Evolutionary conservation across 371 early-diverging fungal species (phyloP).

Genomic region (Apophysomyces ossiformis): DNA sequence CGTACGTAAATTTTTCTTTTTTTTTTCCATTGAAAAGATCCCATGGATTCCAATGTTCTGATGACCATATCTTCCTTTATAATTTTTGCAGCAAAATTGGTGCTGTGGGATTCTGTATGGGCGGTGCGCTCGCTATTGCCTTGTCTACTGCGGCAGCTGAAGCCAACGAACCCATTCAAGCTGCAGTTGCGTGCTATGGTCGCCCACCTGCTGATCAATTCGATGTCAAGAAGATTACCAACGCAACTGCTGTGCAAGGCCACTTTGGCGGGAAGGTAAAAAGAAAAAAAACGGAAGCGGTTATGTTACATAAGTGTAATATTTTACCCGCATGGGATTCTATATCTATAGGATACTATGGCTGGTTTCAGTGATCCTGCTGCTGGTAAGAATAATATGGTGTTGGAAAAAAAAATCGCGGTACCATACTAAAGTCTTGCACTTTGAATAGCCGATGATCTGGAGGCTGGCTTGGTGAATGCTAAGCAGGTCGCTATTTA

Average conservation of each 20-base stretch:
- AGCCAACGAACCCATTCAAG: constrained; percentile 34
- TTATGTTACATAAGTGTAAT: neutral
- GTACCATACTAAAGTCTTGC: neutral
- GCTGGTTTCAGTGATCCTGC: constrained; percentile 51
- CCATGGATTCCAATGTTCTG: neutral
- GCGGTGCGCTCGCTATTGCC: constrained; percentile 54
- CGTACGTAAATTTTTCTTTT: constrained; percentile 19
- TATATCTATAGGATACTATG: constrained; percentile 27
- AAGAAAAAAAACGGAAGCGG: neutral
- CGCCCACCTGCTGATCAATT: constrained; percentile 38
- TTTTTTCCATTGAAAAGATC: neutral
- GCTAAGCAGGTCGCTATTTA: constrained; percentile 41
- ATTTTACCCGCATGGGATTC: neutral
- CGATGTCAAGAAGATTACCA: constrained; percentile 44
- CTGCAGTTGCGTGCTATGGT: constrained; percentile 55
- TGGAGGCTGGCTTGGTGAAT: constrained; percentile 19
- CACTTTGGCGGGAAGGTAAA: constrained; percentile 47
- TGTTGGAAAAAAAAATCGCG: neutral
- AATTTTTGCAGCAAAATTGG: constrained; percentile 36
- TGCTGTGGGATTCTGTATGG: constrained; percentile 55
- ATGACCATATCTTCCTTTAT: neutral
- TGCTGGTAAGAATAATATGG: constrained; percentile 20
- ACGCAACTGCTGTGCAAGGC: constrained; percentile 50
- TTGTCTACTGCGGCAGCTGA: constrained; percentile 36
- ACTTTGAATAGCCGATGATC: constrained; percentile 16